phyloP scores from a whole-genome alignment of 1,284 basidiomycete genomes.

The Pseudozyma tsukubaensis region DNA sequence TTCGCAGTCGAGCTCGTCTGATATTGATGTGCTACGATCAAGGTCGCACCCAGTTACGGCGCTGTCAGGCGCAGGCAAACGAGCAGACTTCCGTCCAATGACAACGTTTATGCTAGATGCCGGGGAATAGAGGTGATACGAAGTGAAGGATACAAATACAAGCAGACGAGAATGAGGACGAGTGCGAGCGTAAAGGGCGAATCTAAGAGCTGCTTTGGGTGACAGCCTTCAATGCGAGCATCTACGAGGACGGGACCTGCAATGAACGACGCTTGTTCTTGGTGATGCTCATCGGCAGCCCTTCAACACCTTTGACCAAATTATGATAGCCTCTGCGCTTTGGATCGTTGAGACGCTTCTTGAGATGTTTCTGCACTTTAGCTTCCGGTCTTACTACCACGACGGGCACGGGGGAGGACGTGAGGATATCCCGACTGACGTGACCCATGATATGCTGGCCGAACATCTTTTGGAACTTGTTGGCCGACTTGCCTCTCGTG shows the following conservation, averaged over 20 bases:
- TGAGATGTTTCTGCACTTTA: conserved; percentile 66
- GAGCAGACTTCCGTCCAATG: neutral
- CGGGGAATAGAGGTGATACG: neutral
- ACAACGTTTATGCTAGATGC: neutral
- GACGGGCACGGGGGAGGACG: conserved; percentile 66
- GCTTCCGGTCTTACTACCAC: conserved; percentile 67
- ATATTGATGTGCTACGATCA: no score
- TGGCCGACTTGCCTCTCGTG: conserved; percentile 76
- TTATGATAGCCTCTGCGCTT: conserved; percentile 65
- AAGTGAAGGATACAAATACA: conserved; percentile 13
- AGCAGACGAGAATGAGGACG: neutral
- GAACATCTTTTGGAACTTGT: conserved; percentile 66
- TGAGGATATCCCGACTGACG: conserved; percentile 61
- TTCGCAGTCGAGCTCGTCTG: no score
- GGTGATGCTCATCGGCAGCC: conserved; percentile 58
- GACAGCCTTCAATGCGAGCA: neutral
- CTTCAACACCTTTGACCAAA: conserved; percentile 51
- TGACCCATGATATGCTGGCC: conserved; percentile 64
- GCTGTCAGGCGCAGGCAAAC: neutral
- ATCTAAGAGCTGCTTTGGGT: neutral
- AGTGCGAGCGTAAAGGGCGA: no score
- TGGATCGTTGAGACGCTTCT: conserved; percentile 65
- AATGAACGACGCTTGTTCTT: conserved; percentile 48
- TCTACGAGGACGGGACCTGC: conserved; percentile 21
- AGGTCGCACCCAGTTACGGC: no score